Conservation (phyloP, 176 grass and related monocot species). For the Oryza longistaminata region DNA sequence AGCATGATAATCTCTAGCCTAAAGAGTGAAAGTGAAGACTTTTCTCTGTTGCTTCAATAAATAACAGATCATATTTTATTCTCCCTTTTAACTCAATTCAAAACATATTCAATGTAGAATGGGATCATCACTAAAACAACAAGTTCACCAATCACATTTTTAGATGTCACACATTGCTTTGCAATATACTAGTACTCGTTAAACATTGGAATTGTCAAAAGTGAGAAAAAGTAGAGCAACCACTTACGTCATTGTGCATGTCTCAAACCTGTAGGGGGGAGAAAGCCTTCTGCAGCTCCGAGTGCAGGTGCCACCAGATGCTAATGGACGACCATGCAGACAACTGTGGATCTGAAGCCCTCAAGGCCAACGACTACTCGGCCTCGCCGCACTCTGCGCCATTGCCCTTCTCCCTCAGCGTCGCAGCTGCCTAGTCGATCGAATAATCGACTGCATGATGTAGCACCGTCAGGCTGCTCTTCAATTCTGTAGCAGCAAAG, state of each 20-base stretch:
- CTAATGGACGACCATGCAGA: constrained; percentile 47
- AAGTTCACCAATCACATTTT: background rate
- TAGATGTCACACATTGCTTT: background rate
- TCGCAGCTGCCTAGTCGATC: constrained; percentile 27
- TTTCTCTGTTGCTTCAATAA: background rate
- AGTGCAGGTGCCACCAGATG: constrained; percentile 61
- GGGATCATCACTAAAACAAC: background rate
- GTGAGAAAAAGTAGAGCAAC: background rate
- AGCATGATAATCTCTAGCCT: background rate
- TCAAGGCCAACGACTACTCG: constrained; percentile 27
- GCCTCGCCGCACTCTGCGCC: constrained; percentile 36
- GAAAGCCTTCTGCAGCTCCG: constrained; percentile 67
- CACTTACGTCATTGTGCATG: background rate
- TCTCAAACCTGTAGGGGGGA: constrained; percentile 45
- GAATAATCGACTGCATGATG: too few relatives aligned
- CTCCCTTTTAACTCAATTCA: background rate
- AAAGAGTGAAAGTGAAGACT: background rate
- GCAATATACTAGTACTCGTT: background rate
- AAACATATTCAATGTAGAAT: background rate
- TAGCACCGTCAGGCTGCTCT: too few relatives aligned
- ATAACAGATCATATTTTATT: background rate
- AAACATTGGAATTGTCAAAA: background rate
- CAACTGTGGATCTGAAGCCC: constrained; percentile 39
- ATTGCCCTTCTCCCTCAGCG: constrained; percentile 42
- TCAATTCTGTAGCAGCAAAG: constrained; percentile 21